A percentile compares a stretch with the other conserved stretches of the same genome.
Evolutionary conservation across 2,329 filamentous ascomycete species (phyloP).

Genomic region (Aspergillus hortae): DNA sequence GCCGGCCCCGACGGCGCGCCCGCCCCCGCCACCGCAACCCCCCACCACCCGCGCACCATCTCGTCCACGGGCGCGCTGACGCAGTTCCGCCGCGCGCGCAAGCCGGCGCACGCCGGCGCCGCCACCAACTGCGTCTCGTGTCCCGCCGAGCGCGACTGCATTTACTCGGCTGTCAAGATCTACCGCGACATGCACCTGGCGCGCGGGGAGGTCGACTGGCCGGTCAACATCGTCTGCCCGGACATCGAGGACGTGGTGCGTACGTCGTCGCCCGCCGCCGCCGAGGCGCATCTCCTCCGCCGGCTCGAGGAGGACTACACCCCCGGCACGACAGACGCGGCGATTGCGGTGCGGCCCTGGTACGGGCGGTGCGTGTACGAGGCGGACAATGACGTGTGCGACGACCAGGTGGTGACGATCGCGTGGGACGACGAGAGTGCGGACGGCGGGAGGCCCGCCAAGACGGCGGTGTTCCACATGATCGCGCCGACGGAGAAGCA

Average conservation of each 20-base stretch:
- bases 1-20: constrained; percentile 19
- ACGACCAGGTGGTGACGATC: constrained; percentile 87
- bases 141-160: constrained; percentile 68
- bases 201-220: constrained; percentile 70
- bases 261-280: constrained; percentile 26
- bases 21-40: constrained; percentile 35
- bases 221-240: constrained; percentile 81
- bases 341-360: constrained; percentile 58
- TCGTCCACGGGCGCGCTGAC: constrained; percentile 72
- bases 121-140: constrained; percentile 89
- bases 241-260: constrained; percentile 77
- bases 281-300: constrained; percentile 48
- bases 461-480: constrained; percentile 92
- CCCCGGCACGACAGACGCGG: constrained; percentile 50
- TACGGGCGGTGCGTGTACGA: constrained; percentile 97
- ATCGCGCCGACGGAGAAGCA: constrained; percentile 83
- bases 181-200: constrained; percentile 69
- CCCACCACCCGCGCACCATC: constrained; percentile 74
- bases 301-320: constrained; percentile 55
- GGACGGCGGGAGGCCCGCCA: constrained; percentile 51
- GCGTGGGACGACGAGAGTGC: constrained; percentile 71
- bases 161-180: constrained; percentile 80
- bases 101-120: constrained; percentile 68
- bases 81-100: constrained; percentile 71
- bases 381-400: constrained; percentile 85